phyloP scores from a whole-genome alignment of 2,329 filamentous ascomycete species.

The Clonostachys byssicola region DNA sequence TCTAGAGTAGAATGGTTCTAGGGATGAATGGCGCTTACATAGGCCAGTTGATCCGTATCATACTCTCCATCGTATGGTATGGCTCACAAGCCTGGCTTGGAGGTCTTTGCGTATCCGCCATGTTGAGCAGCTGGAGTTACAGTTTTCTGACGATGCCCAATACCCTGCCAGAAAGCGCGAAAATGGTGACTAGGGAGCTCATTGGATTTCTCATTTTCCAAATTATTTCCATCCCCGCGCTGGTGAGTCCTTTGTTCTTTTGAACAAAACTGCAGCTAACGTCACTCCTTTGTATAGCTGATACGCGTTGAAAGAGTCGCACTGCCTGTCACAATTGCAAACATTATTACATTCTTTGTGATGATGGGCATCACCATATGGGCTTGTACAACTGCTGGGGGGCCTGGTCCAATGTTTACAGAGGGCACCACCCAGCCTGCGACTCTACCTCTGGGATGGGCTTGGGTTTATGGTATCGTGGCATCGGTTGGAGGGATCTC shows the following conservation, averaged over 20 bases:
- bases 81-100: constrained; percentile 19
- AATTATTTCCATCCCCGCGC: neutral
- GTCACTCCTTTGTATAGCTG: constrained; percentile 3
- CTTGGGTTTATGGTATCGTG: constrained; percentile 8
- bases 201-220: constrained; percentile 2
- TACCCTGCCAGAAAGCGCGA: constrained; percentile 26
- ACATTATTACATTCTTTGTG: constrained; percentile 11
- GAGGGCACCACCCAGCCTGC: neutral
- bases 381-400: too few relatives aligned
- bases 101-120: constrained; percentile 25
- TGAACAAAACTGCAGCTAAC: too few relatives aligned
- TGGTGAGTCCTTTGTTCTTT: too few relatives aligned
- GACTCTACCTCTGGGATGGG: constrained; percentile 6
- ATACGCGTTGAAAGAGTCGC: constrained; percentile 13
- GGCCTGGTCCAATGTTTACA: too few relatives aligned
- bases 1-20: too few relatives aligned
- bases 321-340: constrained; percentile 13
- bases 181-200: constrained; percentile 13
- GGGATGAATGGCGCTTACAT: too few relatives aligned
- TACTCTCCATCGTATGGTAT: constrained; percentile 7
- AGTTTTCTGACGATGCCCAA: constrained; percentile 23
- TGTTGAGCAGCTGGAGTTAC: constrained; percentile 27
- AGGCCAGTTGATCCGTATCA: constrained; percentile 23
- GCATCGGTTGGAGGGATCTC: constrained; percentile 11
- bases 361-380: too few relatives aligned